Evolutionary conservation across 176 grass and related monocot species (phyloP), one percentile per base, ranked within the genome.

Genomic region (Canna indica): DNA sequence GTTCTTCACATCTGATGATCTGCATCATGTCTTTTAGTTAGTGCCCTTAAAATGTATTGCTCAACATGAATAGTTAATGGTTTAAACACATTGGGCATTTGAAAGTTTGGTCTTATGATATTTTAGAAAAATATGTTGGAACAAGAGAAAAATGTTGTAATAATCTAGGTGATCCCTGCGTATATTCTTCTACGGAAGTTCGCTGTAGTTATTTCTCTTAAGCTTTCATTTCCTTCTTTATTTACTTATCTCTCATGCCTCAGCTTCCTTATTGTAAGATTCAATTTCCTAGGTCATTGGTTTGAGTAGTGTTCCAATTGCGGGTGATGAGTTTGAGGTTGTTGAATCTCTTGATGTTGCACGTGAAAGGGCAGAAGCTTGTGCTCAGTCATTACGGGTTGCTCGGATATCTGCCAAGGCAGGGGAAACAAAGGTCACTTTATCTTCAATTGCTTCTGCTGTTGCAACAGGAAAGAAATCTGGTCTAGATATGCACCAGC

Each of bases 261-360:
- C 44, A 18, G 1, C 45, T 35, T 60, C 34, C 11, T 22, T 18
- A 18, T 28, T 20, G 4, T 17, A 48, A 35, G 26, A 36, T 66
- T 12, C 13, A 66, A 30, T 57, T 44, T 17, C 12, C 4, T 73
- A 96, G 93, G 84, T 96, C 69, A 89, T 89, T 85, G 93, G 93
- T 59, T 47, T 96, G 77, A 87, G 78, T 80, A 85, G 73, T 69
- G 88, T 96, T 31, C 93, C 93, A 58, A 80, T 91, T 77, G 93
- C 93, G 38, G 88, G 93, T 68, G 93, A 96, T 76, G 86, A 87
- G 67, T 96, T 96, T 85, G 88, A 85, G 64, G 90, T 81, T 78
- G 83, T 91, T 61, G 71, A 72, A 36, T 70, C 85, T 71, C 85
- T 96, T 63, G 88, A 91, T 59, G 36, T 74, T 54, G 93, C 93